These are phyloP conservation scores for Oropetium thomaeum DNA, from an alignment of 176 grass and related monocot genomes.

Conservation along the genomic window DNA sequence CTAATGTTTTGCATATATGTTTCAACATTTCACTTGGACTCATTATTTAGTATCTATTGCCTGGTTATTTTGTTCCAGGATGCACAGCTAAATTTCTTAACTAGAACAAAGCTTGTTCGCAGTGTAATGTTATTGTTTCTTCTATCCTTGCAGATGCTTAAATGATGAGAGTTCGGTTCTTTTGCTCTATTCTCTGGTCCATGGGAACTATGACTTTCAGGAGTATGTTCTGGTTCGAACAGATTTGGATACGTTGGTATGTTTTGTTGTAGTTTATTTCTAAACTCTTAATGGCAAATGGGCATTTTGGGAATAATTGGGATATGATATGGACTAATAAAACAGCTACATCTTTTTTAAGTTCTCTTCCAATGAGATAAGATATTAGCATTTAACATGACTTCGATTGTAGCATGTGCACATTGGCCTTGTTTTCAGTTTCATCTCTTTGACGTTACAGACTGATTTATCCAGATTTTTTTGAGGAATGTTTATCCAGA, in stretches of 20 bases:
- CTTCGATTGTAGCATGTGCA: not conserved
- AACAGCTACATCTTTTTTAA: not conserved
- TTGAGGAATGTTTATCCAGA: not conserved
- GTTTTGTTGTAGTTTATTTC: slow-evolving; percentile 20
- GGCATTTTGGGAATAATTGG: not conserved
- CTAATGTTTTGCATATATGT: slow-evolving; percentile 3
- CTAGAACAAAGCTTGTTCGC: not conserved
- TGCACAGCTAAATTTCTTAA: not conserved
- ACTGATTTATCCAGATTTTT: slow-evolving; percentile 9
- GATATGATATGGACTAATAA: slow-evolving; percentile 20
- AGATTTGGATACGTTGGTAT: slow-evolving; percentile 98
- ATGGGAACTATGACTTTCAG: slow-evolving; percentile 94
- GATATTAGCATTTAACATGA: not conserved
- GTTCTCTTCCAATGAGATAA: slow-evolving; percentile 6
- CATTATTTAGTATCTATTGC: not conserved
- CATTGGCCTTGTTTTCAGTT: slow-evolving; percentile 13
- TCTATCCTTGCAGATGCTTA: slow-evolving; percentile 59
- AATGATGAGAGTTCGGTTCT: slow-evolving; percentile 82
- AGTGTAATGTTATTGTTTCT: slow-evolving; percentile 19
- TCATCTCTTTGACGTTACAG: not conserved
- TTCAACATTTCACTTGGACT: not conserved
- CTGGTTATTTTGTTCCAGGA: not conserved
- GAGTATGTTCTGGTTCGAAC: slow-evolving; percentile 98
- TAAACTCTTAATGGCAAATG: not conserved
- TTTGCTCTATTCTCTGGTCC: slow-evolving; percentile 91